Base-by-base conservation (phyloP, 257 asterid genomes). In the Jaltomata sinuosa region DNA sequence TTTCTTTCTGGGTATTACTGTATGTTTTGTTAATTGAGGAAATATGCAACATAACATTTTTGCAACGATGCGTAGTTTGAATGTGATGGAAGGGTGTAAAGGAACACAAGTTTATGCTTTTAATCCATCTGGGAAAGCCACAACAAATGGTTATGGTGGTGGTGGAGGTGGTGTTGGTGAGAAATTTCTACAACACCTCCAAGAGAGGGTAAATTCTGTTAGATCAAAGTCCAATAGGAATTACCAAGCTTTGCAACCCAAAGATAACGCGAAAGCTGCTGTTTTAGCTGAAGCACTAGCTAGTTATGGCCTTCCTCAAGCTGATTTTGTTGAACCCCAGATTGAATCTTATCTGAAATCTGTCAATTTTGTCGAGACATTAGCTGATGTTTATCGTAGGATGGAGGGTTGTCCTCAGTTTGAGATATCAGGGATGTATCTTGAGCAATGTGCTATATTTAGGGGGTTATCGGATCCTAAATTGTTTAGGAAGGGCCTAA, bases 41-140 rank as follows among this genome's bases (percentile, higher is more conserved):
- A 91, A 90, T 88, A 95, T 94, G 98, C 99, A 93, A 88, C 95
- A 94, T 49, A 94, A 93, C 72, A 85, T 94, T 71, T 92, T 89
- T 84, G 91, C 91, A 78, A 87, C 97, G 69, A 92, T 92, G 95
- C 97, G 97, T 71, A 93, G 98, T 88, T 84, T 95, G 90, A 93
- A 92, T 88, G 85, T 97, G 93, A 84, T 91, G 81, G 98, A 97
- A 42, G 97, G 96, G 84, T 94, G 96, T 88, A 97, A 92, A 84
- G 87, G 91, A 82, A 38, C 91, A 65, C 98, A 93, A 79, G 87
- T 90, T 1, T 91, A 79, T 90, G 87, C 94, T 77, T 84, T 93
- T 54, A 89, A 94, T 87, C 87, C 93, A 49, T 36, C 78, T 32
- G 83, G 88, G 12, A 79, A 55, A 67, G 9, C 85, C 67, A 50